These are phyloP conservation scores for Colletotrichum sansevieriae DNA, from an alignment of 2,329 filamentous ascomycete species.

Conservation along the genomic window DNA sequence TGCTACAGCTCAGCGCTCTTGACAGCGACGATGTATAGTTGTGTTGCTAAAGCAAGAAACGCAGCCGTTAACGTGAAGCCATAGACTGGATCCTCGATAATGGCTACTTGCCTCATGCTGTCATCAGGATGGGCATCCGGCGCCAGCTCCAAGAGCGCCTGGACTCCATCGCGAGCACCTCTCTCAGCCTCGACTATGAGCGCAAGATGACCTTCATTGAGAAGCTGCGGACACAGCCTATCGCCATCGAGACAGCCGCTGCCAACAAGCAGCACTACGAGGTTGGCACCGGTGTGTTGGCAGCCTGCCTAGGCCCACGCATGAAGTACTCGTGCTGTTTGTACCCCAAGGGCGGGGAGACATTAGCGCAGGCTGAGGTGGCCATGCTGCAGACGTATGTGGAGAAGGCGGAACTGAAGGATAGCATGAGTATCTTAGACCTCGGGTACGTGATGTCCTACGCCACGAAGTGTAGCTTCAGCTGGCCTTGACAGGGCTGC, in stretches of 20 bases:
- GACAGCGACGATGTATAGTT: background rate
- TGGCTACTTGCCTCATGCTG: slow-evolving; percentile 72
- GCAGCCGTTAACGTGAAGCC: slow-evolving; percentile 15
- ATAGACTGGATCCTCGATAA: slow-evolving; percentile 73
- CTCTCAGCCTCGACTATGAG: slow-evolving; percentile 65
- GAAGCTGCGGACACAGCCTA: slow-evolving; percentile 69
- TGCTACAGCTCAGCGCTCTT: no score
- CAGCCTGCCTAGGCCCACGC: slow-evolving; percentile 71
- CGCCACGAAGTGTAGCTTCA: no score
- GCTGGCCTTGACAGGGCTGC: no score
- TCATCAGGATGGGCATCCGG: slow-evolving; percentile 76
- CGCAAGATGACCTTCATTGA: slow-evolving; percentile 75
- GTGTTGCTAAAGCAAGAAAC: background rate
- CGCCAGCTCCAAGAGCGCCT: slow-evolving; percentile 74
- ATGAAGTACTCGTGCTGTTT: slow-evolving; percentile 81
- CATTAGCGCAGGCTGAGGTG: slow-evolving; percentile 74
- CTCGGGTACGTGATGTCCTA: slow-evolving; percentile 62
- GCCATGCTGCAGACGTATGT: slow-evolving; percentile 76
- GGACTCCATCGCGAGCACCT: slow-evolving; percentile 64
- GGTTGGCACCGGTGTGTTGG: slow-evolving; percentile 74
- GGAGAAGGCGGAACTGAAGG: slow-evolving; percentile 68
- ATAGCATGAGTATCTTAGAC: slow-evolving; percentile 74
- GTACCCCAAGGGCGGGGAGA: slow-evolving; percentile 73
- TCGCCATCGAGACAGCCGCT: slow-evolving; percentile 75
- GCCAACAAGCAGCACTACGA: slow-evolving; percentile 82